Evolutionary conservation across 2,329 filamentous ascomycete species (phyloP).

Genomic region (Fusarium mangiferae): DNA sequence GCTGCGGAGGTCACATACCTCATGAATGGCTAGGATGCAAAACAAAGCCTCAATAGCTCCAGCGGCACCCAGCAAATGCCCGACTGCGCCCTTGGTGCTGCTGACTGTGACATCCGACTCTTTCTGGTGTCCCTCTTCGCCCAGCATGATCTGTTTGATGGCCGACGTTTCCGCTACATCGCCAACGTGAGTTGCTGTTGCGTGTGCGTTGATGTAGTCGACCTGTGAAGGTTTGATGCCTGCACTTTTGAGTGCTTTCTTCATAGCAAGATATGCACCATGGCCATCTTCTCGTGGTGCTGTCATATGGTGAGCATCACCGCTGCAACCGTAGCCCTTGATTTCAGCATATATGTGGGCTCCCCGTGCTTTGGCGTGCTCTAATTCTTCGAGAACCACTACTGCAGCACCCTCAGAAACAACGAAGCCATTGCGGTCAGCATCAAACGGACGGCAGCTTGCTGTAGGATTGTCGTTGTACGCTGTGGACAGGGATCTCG

Average conservation of each 20-base stretch:
- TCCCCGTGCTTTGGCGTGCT: constrained; percentile 83
- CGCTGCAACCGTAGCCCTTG: constrained; percentile 87
- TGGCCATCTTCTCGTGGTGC: constrained; percentile 84
- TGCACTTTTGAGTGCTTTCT: constrained; percentile 79
- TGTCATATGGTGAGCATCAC: constrained; percentile 94
- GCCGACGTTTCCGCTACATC: constrained; percentile 89
- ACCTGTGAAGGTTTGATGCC: constrained; percentile 74
- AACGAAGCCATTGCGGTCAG: constrained; percentile 83
- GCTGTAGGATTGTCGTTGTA: constrained; percentile 78
- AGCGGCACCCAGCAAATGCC: constrained; percentile 90
- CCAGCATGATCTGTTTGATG: constrained; percentile 80
- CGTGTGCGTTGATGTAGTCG: constrained; percentile 96
- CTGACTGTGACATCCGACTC: constrained; percentile 81
- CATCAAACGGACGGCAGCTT: constrained; percentile 90
- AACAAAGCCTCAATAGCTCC: constrained; percentile 93
- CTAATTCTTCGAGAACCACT: constrained; percentile 86
- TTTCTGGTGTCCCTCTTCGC: constrained; percentile 71
- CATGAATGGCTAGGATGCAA: constrained; percentile 78
- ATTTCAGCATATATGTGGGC: constrained; percentile 90
- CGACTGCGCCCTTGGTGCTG: constrained; percentile 92
- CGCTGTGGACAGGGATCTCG: constrained; percentile 83
- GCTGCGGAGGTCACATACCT: constrained; percentile 67
- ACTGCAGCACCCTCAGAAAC: constrained; percentile 93
- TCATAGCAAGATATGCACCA: constrained; percentile 88
- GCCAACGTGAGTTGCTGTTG: constrained; percentile 86